These are phyloP conservation scores for Nitzschia sp. DNA, from an alignment of 108 stramenopile genomes.

Conservation along the genomic window DNA sequence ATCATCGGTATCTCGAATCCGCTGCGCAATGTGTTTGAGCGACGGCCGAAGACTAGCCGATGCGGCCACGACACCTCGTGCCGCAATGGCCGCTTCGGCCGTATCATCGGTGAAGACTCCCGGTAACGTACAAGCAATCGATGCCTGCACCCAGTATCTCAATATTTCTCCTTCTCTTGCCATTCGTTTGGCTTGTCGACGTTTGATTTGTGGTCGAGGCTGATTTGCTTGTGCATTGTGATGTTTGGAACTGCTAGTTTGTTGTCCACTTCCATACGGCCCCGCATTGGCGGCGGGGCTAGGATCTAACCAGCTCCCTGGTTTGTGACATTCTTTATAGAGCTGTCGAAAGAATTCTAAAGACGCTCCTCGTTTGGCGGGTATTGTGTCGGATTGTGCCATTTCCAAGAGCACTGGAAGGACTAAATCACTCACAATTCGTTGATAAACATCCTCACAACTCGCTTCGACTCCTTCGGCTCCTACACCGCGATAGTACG, in stretches of 20 bases:
- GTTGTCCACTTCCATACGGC: conserved; percentile 32
- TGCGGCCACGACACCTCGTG: conserved; percentile 72
- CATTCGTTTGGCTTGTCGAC: conserved; percentile 47
- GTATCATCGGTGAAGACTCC: conserved; percentile 69
- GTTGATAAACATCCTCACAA: conserved; percentile 75
- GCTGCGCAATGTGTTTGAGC: conserved; percentile 72
- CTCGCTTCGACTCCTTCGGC: conserved; percentile 62
- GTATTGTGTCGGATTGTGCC: conserved; percentile 73
- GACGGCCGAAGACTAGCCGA: conserved; percentile 74
- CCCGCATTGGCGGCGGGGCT: conserved; percentile 36
- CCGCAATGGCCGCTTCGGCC: conserved; percentile 61
- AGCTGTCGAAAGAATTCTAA: conserved; percentile 74
- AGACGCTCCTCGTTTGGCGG: conserved; percentile 70
- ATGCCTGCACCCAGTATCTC: conserved; percentile 77
- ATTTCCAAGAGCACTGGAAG: conserved; percentile 78
- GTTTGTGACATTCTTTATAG: conserved; percentile 65
- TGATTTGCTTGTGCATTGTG: conserved; percentile 19
- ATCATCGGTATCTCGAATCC: conserved; percentile 81
- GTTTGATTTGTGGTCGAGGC: conserved; percentile 46
- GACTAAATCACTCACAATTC: conserved; percentile 69
- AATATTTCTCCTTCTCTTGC: conserved; percentile 69
- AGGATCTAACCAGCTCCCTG: conserved; percentile 76
- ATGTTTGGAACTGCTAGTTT: conserved; percentile 17
- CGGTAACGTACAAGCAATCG: conserved; percentile 61
- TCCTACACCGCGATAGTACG: conserved; percentile 56